These are phyloP conservation scores for Thalassiosira mediterranea DNA, from an alignment of 352 stramenopile genomes.

Conservation along the genomic window DNA sequence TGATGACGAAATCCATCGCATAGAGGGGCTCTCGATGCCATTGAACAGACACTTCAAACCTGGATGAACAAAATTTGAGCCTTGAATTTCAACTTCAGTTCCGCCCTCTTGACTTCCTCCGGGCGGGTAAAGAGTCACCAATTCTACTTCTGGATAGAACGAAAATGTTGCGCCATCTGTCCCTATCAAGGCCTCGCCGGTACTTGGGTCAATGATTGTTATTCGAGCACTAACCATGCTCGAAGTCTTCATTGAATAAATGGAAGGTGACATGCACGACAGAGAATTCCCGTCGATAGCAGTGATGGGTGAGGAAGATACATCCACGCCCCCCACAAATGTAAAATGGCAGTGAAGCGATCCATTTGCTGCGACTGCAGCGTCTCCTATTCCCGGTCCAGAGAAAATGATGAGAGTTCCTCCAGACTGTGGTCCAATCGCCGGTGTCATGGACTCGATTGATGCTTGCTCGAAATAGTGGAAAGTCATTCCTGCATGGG, in stretches of 20 bases:
- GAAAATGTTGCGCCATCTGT: slow-evolving; percentile 4
- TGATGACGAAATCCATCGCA: slow-evolving; percentile 28
- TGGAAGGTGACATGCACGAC: slow-evolving; percentile 13
- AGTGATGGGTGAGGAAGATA: neutral
- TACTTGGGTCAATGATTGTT: slow-evolving; percentile 8
- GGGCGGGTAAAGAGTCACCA: slow-evolving; percentile 17
- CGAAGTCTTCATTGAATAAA: slow-evolving; percentile 1
- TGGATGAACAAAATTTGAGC: slow-evolving; percentile 19
- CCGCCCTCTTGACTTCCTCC: slow-evolving; percentile 33
- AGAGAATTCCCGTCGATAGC: slow-evolving; percentile 12
- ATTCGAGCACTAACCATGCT: slow-evolving; percentile 6
- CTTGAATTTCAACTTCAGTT: slow-evolving; percentile 27
- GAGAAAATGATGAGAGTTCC: slow-evolving; percentile 11
- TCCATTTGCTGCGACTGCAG: neutral
- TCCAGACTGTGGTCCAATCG: slow-evolving; percentile 9
- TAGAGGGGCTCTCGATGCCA: slow-evolving; percentile 5
- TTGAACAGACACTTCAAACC: slow-evolving; percentile 28
- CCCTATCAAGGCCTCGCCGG: neutral
- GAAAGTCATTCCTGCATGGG: slow-evolving; percentile 14
- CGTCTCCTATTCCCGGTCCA: slow-evolving; percentile 13
- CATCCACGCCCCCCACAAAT: slow-evolving; percentile 3
- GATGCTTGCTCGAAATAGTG: slow-evolving; percentile 16
- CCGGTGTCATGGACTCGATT: slow-evolving; percentile 15
- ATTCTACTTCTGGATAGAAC: slow-evolving; percentile 18
- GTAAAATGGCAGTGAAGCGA: slow-evolving; percentile 8